These are phyloP conservation scores for Eucalyptus brandiana DNA, from an alignment of 345 rosid genomes.

Conservation along the genomic window DNA sequence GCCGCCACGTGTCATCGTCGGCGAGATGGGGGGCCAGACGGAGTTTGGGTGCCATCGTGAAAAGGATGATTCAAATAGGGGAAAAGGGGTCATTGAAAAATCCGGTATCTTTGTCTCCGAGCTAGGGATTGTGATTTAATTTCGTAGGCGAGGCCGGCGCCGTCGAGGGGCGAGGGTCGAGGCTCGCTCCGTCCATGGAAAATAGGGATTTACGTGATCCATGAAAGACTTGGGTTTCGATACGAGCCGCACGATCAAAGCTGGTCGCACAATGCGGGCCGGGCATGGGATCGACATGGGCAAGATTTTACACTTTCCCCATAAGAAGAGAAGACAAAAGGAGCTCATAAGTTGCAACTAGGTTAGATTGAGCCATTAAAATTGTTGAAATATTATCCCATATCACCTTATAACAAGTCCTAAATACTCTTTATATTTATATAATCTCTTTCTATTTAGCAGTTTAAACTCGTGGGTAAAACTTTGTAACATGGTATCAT, in stretches of 20 bases:
- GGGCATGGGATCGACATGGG: not conserved
- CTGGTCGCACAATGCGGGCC: not conserved
- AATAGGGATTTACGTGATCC: not conserved
- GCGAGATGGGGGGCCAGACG: not conserved
- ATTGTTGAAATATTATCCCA: too few relatives aligned
- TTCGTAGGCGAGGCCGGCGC: not conserved
- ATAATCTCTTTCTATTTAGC: fast-evolving
- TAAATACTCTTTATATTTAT: too few relatives aligned
- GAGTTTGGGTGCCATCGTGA: not conserved
- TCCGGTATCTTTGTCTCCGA: not conserved
- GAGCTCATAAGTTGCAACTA: not conserved
- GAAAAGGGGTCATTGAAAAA: not conserved
- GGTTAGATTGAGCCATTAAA: not conserved
- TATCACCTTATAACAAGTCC: fast-evolving
- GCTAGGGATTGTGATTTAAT: not conserved
- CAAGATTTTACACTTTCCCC: not conserved
- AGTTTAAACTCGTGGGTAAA: fast-evolving
- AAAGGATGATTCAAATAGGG: not conserved
- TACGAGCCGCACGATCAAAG: not conserved
- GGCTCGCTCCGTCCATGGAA: not conserved
- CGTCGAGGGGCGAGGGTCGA: not conserved
- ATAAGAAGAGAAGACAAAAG: not conserved
- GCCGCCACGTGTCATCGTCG: not conserved
- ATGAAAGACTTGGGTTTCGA: not conserved
- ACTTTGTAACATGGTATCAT: fast-evolving